phyloP scores from a whole-genome alignment of 148 eudicot genomes.

The Rheum nobile region DNA sequence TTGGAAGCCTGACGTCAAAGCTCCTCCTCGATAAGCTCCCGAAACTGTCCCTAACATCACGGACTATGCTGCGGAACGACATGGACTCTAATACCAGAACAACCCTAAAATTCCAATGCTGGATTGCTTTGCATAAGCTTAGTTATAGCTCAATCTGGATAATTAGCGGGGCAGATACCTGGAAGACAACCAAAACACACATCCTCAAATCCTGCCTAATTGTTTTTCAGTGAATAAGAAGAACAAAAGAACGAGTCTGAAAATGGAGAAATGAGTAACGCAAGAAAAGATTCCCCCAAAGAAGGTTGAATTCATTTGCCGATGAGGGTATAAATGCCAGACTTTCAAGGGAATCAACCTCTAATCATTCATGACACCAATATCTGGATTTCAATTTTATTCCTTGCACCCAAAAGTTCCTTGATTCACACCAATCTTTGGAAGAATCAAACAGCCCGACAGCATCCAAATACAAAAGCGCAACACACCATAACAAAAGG shows the following conservation, averaged over 20 bases:
- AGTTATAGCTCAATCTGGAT: background rate
- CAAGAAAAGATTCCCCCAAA: background rate
- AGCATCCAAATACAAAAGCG: background rate
- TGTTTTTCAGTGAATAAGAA: background rate
- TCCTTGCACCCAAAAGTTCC: background rate
- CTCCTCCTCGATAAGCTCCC: constrained; percentile 82
- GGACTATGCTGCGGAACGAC: constrained; percentile 86
- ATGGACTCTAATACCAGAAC: constrained; percentile 18
- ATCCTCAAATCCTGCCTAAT: background rate
- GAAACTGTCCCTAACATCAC: constrained; percentile 81
- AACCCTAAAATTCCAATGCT: background rate
- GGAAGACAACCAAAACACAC: constrained; percentile 1
- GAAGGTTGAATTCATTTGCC: background rate
- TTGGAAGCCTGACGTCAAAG: constrained; percentile 55
- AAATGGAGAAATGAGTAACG: background rate
- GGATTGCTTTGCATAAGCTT: background rate
- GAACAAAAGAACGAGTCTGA: background rate
- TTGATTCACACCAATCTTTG: background rate
- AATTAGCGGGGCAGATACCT: background rate
- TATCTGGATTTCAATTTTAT: background rate
- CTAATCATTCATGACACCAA: background rate
- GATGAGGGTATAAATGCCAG: background rate
- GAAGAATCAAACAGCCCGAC: background rate
- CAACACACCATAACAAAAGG: background rate
- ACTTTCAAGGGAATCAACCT: background rate